Base-by-base conservation (phyloP, 1,139 yeast species). In the Taphrina communis region DNA sequence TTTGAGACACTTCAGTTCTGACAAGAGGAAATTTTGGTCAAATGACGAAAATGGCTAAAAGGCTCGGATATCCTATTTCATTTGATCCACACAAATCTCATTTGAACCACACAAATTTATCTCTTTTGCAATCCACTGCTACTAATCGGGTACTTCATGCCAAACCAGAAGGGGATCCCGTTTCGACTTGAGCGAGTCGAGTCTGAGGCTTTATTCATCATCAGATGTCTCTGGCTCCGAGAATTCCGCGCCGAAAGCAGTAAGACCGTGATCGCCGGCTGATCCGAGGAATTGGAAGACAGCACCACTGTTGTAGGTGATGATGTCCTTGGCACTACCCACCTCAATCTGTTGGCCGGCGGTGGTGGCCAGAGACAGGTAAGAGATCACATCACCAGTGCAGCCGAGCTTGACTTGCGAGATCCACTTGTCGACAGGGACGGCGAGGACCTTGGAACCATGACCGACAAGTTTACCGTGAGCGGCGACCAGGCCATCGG, bases 351-450 rank as follows among this genome's bases (percentile, higher is more conserved):
- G 2, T 21, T 50, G 6, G 6, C 53, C 53, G 11, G n/a, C 53
- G n/a, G 11, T 50, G 31, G 53, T 50, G 36, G 36, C 53, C 12
- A 50, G 31, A n/a, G 53, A 50, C 2, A 50, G 36, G 36, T 50
- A 50, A n/a, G 53, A 50, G 53, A 50, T n/a, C 36, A 50, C 36
- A n/a, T 21, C 53, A 9, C 53, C 53, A 36, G 53, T 50, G n/a
- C 53, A 50, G 9, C 53, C 53, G 8, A 50, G 6, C 12, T 50
- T 21, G 11, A 50, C n/a, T 8, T 50, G 36, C 36, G 36, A 50
- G 36, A 50, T 50, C 36, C 31, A 50, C 53, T 50, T 50, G 36
- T 50, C 53, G 53, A 50, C 53, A 31, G 53, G 53, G 31, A 50
- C 53, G 8, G 11, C 11, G 36, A 50, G 53, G n/a, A 21, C n/a